Base-by-base conservation (phyloP, 306 rosid genomes). In the Cicer cuneatum region DNA sequence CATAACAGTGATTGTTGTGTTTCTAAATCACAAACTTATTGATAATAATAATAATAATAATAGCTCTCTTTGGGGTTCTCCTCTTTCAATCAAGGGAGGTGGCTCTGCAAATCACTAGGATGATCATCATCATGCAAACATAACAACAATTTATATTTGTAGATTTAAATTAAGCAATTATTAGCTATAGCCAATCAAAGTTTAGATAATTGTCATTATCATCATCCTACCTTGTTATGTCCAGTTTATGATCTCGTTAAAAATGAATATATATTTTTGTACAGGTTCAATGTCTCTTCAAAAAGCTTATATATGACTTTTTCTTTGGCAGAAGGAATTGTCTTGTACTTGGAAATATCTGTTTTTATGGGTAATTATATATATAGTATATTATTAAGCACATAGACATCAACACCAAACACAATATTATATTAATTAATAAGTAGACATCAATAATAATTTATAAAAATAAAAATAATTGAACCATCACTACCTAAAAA, bases 61-160 rank as follows among this genome's bases (percentile, higher is more conserved):
- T 8, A 74, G 16, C 77, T 73, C 86, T 54, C 82, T 53, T 9
- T 83, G 73, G 18, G 79, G 29, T 12, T 68, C 90, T 77, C 85
- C 88, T 12, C 72, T 87, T 78, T 91, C 98, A 53, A 84, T 93
- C 72, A 86, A 74, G 71, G 97, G 90, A 77, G 97, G 88, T 71
- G 87, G 37, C 12, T 72, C 90, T 16, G 83, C 86, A 56, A 73
- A 71, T 80, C 66, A 84, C 78, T 89, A 73, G 75, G 24, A 11
- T 76, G 8, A 29, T 38, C 37, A 41, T 68, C 4, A 78, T 74
- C 63, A 52, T 43, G 33, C 53, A 45, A 72, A 73, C 21, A 67
- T 10, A 66, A 33, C 29, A 73, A 45, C 54, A 10, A 11, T 21
- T 51, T 21, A 41, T 56, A 14, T 41, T 14, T 57, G 65, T 35